phyloP scores from a whole-genome alignment of 257 asterid genomes.

The Capsicum chinense region DNA sequence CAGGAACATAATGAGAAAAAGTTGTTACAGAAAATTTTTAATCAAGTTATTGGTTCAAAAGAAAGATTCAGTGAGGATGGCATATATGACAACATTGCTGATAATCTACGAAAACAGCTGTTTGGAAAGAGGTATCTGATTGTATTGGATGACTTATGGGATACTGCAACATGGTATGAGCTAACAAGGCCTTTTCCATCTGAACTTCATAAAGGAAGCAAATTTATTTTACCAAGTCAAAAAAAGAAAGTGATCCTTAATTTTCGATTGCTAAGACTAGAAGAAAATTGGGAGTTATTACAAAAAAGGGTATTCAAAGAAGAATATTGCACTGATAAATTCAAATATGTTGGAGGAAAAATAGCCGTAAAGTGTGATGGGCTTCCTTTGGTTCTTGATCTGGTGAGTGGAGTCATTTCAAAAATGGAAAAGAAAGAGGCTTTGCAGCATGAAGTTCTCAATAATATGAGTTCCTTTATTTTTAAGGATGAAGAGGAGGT shows the following conservation, averaged over 20 bases:
- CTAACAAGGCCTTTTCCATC: too few relatives aligned
- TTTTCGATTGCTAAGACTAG: not conserved
- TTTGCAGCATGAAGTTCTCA: slow-evolving; percentile 30
- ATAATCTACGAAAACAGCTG: not conserved
- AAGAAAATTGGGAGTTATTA: slow-evolving; percentile 36
- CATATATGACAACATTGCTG: slow-evolving; percentile 3
- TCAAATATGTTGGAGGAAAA: slow-evolving; percentile 29
- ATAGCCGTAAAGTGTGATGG: slow-evolving; percentile 35
- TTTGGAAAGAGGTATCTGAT: slow-evolving; percentile 26
- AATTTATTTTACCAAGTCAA: slow-evolving; percentile 25
- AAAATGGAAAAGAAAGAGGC: slow-evolving; percentile 23
- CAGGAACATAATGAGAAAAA: not conserved
- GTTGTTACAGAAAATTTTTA: not conserved
- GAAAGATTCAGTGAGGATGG: not conserved
- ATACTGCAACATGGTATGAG: too few relatives aligned
- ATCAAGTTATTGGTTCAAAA: not conserved
- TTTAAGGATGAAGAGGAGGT: slow-evolving; percentile 24
- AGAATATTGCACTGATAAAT: slow-evolving; percentile 29
- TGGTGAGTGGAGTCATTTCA: slow-evolving; percentile 37
- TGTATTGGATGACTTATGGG: slow-evolving; percentile 34
- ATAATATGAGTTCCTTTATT: slow-evolving; percentile 21
- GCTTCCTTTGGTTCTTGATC: slow-evolving; percentile 37
- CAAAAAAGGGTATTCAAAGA: not conserved
- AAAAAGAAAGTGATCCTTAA: not conserved
- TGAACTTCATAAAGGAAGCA: too few relatives aligned